These are phyloP conservation scores for Verticillium isaacii DNA, from an alignment of 2,329 filamentous ascomycete genomes.

Conservation along the genomic window DNA sequence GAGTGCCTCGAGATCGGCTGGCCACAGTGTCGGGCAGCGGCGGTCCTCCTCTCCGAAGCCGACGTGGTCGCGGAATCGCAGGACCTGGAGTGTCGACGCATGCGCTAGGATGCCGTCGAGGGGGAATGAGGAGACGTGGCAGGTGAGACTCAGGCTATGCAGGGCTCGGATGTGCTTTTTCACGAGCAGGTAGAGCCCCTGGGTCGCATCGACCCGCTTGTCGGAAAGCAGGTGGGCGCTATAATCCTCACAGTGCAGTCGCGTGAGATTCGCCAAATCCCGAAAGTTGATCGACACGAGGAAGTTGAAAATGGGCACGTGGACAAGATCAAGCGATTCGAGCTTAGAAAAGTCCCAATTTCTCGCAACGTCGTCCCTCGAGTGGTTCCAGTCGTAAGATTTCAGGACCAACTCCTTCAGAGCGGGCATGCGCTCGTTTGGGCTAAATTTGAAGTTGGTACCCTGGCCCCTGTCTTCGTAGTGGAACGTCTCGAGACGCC, in stretches of 20 bases:
- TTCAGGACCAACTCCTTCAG: conserved; percentile 34
- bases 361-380: conserved; percentile 24
- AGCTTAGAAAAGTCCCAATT: conserved; percentile 45
- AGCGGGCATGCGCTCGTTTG: conserved; percentile 35
- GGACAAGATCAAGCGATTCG: conserved; percentile 32
- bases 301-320: conserved; percentile 40
- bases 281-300: conserved; percentile 33
- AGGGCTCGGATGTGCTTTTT: conserved; percentile 30
- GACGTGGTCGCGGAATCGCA: conserved; percentile 40
- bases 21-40: conserved; percentile 34
- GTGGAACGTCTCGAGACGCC: conserved; percentile 30
- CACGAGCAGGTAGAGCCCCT: conserved; percentile 31
- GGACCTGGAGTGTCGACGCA: conserved; percentile 26
- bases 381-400: conserved; percentile 46
- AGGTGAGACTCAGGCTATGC: conserved; percentile 32
- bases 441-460: conserved; percentile 34
- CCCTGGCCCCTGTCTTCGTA: conserved; percentile 41
- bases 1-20: conserved; percentile 27
- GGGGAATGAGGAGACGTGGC: conserved; percentile 33
- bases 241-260: conserved; percentile 39
- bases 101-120: conserved; percentile 34
- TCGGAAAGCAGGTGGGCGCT: conserved; percentile 32
- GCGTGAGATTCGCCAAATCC: conserved; percentile 29
- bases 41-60: conserved; percentile 38
- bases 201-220: conserved; percentile 32